Conservation (phyloP, 2,329 filamentous ascomycete species). For the Hypoxylon sp. region DNA sequence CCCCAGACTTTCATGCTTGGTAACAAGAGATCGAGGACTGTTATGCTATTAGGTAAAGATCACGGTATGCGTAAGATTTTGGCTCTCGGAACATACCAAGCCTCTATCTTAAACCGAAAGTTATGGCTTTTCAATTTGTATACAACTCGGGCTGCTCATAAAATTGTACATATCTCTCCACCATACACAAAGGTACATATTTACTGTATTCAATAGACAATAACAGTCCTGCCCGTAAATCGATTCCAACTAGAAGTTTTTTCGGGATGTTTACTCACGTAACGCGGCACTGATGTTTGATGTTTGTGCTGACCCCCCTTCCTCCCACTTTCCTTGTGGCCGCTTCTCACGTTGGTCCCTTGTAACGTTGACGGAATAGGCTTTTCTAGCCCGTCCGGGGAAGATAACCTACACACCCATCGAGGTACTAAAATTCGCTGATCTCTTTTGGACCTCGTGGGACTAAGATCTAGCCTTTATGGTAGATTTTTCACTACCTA, state of each 20-base stretch:
- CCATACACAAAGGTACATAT: not conserved
- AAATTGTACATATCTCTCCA: not conserved
- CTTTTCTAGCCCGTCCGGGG: conserved; percentile 44
- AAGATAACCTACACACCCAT: conserved; percentile 32
- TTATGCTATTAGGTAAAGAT: not conserved
- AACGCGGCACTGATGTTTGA: conserved; percentile 18
- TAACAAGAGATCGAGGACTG: not conserved
- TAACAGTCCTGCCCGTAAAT: not conserved
- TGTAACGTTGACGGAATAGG: conserved; percentile 37
- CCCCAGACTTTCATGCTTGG: not conserved
- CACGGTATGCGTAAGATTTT: not conserved
- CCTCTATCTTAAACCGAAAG: not conserved
- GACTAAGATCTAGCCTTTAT: conserved; percentile 27
- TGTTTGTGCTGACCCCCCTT: conserved; percentile 16
- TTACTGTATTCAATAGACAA: not conserved
- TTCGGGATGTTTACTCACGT: conserved; percentile 15
- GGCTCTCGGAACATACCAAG: not conserved
- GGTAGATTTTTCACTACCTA: conserved; percentile 11
- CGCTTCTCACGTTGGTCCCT: conserved; percentile 19
- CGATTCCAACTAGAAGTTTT: not conserved
- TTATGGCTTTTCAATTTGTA: not conserved
- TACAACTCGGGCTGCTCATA: not conserved
- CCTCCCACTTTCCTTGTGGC: conserved; percentile 12
- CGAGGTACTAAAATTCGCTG: conserved; percentile 30
- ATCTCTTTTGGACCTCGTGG: conserved; percentile 28